phyloP scores from a whole-genome alignment of 106 monocot genomes.

The Platanthera zijinensis region DNA sequence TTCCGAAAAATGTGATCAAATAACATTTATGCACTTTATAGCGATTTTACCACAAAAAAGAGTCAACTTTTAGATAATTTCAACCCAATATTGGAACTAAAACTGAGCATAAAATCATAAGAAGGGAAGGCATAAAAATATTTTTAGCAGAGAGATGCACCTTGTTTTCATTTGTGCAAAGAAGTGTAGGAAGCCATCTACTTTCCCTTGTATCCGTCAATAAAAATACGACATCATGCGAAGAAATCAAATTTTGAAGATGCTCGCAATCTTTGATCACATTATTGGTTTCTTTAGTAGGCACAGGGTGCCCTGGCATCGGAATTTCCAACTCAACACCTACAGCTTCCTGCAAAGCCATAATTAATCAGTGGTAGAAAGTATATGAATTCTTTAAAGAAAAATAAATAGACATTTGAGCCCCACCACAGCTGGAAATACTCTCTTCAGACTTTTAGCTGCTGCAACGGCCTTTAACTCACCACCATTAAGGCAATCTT shows the following conservation, averaged over 20 bases:
- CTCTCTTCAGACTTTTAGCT: slow-evolving; percentile 50
- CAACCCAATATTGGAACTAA: not conserved
- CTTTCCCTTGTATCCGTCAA: slow-evolving; percentile 97
- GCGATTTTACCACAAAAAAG: not conserved
- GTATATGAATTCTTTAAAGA: slow-evolving; percentile 5
- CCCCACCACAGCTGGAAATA: slow-evolving; percentile 78
- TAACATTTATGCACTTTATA: not conserved
- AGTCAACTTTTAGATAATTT: not conserved
- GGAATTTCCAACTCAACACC: slow-evolving; percentile 76
- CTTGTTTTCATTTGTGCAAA: slow-evolving; percentile 82
- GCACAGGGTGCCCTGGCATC: slow-evolving; percentile 91
- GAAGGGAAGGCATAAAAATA: not conserved
- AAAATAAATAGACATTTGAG: not conserved
- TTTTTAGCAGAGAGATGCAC: slow-evolving; percentile 12
- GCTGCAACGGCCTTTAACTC: slow-evolving; percentile 72
- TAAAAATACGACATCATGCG: slow-evolving; percentile 86
- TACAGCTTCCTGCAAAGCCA: slow-evolving; percentile 55
- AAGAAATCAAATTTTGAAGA: slow-evolving; percentile 55
- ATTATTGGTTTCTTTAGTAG: slow-evolving; percentile 40
- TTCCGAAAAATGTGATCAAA: not conserved
- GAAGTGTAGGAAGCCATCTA: slow-evolving; percentile 90
- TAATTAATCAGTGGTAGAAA: slow-evolving; percentile 5
- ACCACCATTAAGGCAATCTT: slow-evolving; percentile 82
- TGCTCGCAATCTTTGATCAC: slow-evolving; percentile 67
- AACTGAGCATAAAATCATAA: not conserved